These are phyloP conservation scores for Mycena metata DNA, from an alignment of 768 basidiomycete genomes.

Conservation along the genomic window DNA sequence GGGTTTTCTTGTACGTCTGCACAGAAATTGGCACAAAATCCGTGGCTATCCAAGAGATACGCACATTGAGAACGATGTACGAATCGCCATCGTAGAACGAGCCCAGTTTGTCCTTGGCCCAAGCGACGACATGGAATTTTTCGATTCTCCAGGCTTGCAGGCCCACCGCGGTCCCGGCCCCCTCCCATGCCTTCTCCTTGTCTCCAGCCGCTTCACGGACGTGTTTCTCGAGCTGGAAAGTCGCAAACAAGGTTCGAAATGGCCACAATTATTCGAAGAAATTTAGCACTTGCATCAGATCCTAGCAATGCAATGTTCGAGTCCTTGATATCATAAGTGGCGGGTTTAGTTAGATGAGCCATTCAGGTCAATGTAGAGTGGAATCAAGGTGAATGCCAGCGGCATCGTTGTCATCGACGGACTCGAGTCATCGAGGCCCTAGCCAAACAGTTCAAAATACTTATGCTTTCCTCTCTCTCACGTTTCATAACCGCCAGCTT, in stretches of 20 bases:
- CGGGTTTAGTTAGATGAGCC: conserved; percentile 63
- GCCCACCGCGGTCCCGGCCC: conserved; percentile 58
- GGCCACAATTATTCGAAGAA: background rate
- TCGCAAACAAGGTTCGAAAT: conserved; percentile 4
- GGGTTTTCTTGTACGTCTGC: conserved; percentile 71
- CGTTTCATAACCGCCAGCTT: too few relatives aligned
- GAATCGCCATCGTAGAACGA: conserved; percentile 76
- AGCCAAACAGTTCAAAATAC: background rate
- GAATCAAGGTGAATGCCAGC: background rate
- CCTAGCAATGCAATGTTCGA: conserved; percentile 74
- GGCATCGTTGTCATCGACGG: conserved; percentile 3
- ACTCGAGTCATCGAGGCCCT: conserved; percentile 21
- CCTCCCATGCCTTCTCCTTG: conserved; percentile 64
- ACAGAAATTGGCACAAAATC: background rate
- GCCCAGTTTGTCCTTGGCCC: conserved; percentile 65
- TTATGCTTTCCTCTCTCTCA: too few relatives aligned
- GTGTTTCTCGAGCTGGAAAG: conserved; percentile 65
- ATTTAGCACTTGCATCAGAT: conserved; percentile 62
- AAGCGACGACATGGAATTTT: conserved; percentile 65
- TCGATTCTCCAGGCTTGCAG: conserved; percentile 73
- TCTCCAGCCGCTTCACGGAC: conserved; percentile 67
- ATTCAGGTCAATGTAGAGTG: conserved; percentile 37
- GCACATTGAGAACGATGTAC: conserved; percentile 73
- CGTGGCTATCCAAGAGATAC: conserved; percentile 35
- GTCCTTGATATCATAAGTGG: conserved; percentile 70